Base-by-base conservation (phyloP, 2,329 filamentous ascomycete genomes). In the Ascochyta pisi region DNA sequence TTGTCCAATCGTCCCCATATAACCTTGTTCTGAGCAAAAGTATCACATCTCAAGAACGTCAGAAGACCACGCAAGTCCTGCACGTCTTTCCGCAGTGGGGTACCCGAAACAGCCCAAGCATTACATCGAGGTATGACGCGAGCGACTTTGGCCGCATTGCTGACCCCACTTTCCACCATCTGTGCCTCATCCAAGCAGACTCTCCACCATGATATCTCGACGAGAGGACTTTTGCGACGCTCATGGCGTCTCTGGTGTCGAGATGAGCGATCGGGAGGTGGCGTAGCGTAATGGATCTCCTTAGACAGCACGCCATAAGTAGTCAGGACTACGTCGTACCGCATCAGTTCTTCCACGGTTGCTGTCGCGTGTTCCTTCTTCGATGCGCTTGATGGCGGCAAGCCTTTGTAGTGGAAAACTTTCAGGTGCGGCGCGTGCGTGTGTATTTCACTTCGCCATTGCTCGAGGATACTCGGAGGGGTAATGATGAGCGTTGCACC, bases 41-140 rank as follows among this genome's bases (percentile, higher is more conserved):
- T 92, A 56, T 92, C 84, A 67, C 89, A 92, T 16, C 84, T 84
- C 8, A 98, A 82, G 64, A 99, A 98, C 0, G 90, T 80, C 0
- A 98, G 75, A 4, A 98, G 80, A 0, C 94, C 94, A 62, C 88
- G 87, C 7, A 97, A 80, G 73, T 97, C 94, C 66, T 83, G 80
- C 29, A 94, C 84, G 59, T 92, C 84, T 62, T 92, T 91, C 62
- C 90, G 89, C 34, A 98, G 83, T 0, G 95, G 95, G 0, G 95
- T 99, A 38, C 92, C 95, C 0, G 92, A 94, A 37, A 99, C 87
- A 13, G 89, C 92, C 95, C 95, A 98, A 2, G 92, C 89, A 76
- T 96, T 93, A 61, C 90, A 77, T 26, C 95, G 85, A 40, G 94
- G 92, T 58, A 99, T 89, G 24, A 89, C 79, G 37, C 87, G 86